These are phyloP conservation scores for Gymnopilus junonius DNA, from an alignment of 768 basidiomycete genomes.

Conservation along the genomic window DNA sequence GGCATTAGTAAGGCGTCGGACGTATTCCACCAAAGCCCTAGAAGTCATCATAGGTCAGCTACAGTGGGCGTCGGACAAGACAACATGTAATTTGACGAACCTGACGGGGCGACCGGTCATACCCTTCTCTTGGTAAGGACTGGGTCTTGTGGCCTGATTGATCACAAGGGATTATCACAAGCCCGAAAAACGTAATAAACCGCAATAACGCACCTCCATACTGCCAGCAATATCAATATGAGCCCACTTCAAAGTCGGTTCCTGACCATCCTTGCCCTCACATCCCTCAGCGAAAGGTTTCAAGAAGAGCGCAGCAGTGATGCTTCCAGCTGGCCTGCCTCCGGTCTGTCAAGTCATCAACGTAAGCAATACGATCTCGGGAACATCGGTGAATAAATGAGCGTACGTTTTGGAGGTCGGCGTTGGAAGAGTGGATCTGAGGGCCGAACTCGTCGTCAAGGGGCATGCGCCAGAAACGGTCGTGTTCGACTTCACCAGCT, in stretches of 20 bases:
- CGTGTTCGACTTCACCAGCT: conserved; percentile 77
- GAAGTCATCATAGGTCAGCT: conserved; percentile 16
- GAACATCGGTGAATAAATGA: neutral
- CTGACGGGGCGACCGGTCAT: conserved; percentile 84
- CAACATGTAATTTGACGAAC: conserved; percentile 40
- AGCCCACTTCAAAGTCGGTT: conserved; percentile 74
- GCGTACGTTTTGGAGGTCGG: conserved; percentile 79
- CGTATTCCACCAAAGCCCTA: conserved; percentile 45
- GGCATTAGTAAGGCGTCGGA: conserved; percentile 37
- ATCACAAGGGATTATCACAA: neutral
- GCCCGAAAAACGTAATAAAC: neutral
- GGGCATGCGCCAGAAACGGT: conserved; percentile 91
- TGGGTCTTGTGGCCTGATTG: conserved; percentile 51
- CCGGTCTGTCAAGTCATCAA: conserved; percentile 54
- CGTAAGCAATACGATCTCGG: neutral
- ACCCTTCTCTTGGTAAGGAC: conserved; percentile 70
- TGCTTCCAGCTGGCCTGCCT: conserved; percentile 71
- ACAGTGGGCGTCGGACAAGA: neutral
- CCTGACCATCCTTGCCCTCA: conserved; percentile 60
- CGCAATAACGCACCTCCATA: conserved; percentile 62
- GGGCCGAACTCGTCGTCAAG: conserved; percentile 80
- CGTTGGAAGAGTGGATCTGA: conserved; percentile 79
- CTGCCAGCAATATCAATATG: conserved; percentile 84
- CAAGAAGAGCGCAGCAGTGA: conserved; percentile 87
- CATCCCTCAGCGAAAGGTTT: conserved; percentile 81